These are phyloP conservation scores for Cylindrotheca closterium DNA, from an alignment of 108 stramenopile genomes.

Conservation along the genomic window DNA sequence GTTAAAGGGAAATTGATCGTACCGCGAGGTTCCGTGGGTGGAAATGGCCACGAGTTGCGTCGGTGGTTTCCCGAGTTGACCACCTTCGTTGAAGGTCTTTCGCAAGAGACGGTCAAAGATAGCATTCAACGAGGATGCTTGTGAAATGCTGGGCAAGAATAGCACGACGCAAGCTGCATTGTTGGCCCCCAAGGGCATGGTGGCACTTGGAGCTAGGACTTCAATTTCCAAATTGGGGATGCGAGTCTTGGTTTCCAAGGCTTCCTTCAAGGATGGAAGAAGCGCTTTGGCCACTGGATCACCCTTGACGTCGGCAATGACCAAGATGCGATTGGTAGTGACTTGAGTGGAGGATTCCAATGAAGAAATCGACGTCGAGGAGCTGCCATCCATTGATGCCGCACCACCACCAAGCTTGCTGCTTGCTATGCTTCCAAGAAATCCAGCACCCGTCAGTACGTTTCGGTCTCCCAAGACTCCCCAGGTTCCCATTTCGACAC, in stretches of 20 bases:
- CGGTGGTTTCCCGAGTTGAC: conserved; percentile 56
- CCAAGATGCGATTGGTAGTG: conserved; percentile 30
- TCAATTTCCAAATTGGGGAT: conserved; percentile 54
- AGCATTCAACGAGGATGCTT: conserved; percentile 42
- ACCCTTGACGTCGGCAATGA: conserved; percentile 48
- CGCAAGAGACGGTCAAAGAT: conserved; percentile 62
- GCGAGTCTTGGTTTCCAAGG: conserved; percentile 19
- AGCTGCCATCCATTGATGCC: conserved; percentile 1
- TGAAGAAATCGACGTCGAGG: no score
- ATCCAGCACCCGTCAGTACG: conserved; percentile 30
- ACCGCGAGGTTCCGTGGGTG: conserved; percentile 76
- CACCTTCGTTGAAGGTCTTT: conserved; percentile 50
- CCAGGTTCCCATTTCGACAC: conserved; percentile 76
- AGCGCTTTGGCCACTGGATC: conserved; percentile 45
- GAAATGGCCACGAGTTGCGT: conserved; percentile 72
- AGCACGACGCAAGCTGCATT: conserved; percentile 57
- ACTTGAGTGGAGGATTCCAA: conserved; percentile 2
- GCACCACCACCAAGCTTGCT: conserved; percentile 8
- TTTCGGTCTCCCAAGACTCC: conserved; percentile 49
- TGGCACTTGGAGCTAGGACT: conserved; percentile 45
- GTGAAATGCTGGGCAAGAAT: conserved; percentile 54
- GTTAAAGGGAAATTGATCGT: conserved; percentile 71
- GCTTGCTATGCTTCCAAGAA: conserved; percentile 27
- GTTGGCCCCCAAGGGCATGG: conserved; percentile 73
- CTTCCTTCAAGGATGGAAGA: conserved; percentile 46